Evolutionary conservation across 352 stramenopile species (phyloP).

Genomic region (Phytopythium aichiense): DNA sequence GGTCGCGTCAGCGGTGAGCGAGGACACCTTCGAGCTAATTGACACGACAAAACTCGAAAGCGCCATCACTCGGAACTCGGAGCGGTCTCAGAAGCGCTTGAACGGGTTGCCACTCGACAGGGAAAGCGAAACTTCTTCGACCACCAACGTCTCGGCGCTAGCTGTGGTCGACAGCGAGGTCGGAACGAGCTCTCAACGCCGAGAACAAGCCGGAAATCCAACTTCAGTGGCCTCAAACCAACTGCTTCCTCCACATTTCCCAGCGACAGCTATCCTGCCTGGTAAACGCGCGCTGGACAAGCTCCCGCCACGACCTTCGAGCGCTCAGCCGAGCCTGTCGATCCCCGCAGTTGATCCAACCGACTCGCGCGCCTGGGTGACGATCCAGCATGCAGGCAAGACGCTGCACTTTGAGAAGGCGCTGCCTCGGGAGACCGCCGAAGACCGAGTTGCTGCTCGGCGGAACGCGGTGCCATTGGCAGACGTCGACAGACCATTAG

Average conservation of each 20-base stretch:
- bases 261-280: neutral
- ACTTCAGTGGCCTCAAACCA: neutral
- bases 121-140: neutral
- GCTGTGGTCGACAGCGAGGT: neutral
- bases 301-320: conserved; percentile 15
- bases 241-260: neutral
- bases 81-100: neutral
- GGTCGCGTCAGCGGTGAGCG: neutral
- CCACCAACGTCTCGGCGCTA: neutral
- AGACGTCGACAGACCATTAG: neutral
- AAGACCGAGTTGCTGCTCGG: conserved; percentile 2
- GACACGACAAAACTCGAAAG: neutral
- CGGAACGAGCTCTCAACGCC: neutral
- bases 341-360: neutral
- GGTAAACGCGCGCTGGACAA: neutral
- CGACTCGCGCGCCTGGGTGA: conserved; percentile 22
- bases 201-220: neutral
- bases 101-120: neutral
- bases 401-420: conserved; percentile 35
- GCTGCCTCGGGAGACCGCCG: neutral
- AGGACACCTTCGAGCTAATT: neutral
- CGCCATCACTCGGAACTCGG: neutral
- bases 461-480: conserved; percentile 16
- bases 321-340: conserved; percentile 16
- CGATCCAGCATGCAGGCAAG: conserved; percentile 33